Evolutionary conservation across 2,329 filamentous ascomycete species (phyloP).

Genomic region (Ascochyta clinopodiicola): DNA sequence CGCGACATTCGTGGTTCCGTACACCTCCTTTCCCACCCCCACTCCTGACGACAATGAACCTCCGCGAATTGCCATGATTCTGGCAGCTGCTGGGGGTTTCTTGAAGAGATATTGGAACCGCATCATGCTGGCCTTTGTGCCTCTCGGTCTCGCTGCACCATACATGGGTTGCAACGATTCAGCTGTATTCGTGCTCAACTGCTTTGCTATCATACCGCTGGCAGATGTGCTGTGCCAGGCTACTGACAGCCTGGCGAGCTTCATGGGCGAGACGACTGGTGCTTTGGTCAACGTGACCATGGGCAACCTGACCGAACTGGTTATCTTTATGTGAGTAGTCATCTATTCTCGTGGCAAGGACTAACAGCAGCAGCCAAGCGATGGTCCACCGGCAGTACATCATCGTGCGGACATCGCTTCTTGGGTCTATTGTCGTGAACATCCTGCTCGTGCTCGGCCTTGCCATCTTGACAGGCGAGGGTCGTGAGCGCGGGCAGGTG

Average conservation of each 20-base stretch:
- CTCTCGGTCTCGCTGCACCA: slow-evolving; percentile 65
- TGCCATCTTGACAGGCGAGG: slow-evolving; percentile 82
- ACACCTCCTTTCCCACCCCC: slow-evolving; percentile 1
- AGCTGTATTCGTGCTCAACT: slow-evolving; percentile 28
- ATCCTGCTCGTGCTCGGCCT: slow-evolving; percentile 83
- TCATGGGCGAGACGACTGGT: slow-evolving; percentile 69
- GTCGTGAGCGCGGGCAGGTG: slow-evolving; percentile 75
- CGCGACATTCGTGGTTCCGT: neutral
- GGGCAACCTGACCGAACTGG: slow-evolving; percentile 84
- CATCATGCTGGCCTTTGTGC: slow-evolving; percentile 74
- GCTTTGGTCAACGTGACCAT: slow-evolving; percentile 60
- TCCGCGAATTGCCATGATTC: neutral
- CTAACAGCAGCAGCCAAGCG: slow-evolving; percentile 69
- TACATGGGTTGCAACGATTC: slow-evolving; percentile 72
- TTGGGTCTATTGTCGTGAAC: slow-evolving; percentile 87
- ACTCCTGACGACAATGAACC: neutral
- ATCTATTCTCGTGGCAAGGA: neutral
- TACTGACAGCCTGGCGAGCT: slow-evolving; percentile 77
- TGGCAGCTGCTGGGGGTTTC: neutral
- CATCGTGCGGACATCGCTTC: slow-evolving; percentile 86
- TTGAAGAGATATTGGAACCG: slow-evolving; percentile 69
- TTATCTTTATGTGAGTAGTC: slow-evolving; percentile 66
- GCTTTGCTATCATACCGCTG: slow-evolving; percentile 21
- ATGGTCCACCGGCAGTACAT: slow-evolving; percentile 73
- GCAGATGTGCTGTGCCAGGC: slow-evolving; percentile 23